Evolutionary conservation across 2,329 filamentous ascomycete genomes (phyloP).

Genomic region (Monosporascus sp.): DNA sequence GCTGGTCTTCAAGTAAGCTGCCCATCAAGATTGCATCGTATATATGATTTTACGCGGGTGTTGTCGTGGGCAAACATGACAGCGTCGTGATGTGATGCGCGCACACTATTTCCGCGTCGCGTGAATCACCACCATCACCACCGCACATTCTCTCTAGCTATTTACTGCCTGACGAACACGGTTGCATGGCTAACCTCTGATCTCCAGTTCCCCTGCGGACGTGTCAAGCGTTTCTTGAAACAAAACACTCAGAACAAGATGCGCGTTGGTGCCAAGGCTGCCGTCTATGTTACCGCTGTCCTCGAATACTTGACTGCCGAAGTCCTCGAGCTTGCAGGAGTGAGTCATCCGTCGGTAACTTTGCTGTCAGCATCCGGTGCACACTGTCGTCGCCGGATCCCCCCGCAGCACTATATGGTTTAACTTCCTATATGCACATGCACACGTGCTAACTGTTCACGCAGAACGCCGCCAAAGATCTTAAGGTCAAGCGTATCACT

Average conservation of each 20-base stretch:
- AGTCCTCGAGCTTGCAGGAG: conserved; percentile 93
- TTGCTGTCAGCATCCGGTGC: conserved; percentile 1
- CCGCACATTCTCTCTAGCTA: background rate
- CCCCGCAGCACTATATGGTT: background rate
- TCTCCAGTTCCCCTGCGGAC: conserved; percentile 88
- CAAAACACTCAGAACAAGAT: conserved; percentile 99
- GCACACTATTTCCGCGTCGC: background rate
- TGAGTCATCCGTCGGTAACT: conserved; percentile 38
- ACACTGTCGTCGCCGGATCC: too few relatives aligned
- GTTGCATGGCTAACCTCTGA: conserved; percentile 8
- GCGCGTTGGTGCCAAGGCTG: conserved; percentile 97
- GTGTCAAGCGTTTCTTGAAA: conserved; percentile 99
- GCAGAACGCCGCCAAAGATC: conserved; percentile 94
- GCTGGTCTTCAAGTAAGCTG: conserved; percentile 86
- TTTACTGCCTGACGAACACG: background rate
- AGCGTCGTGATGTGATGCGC: background rate
- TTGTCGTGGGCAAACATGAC: background rate
- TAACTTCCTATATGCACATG: background rate
- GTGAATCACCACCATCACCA: background rate
- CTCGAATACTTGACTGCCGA: conserved; percentile 97
- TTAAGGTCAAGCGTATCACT: conserved; percentile 99
- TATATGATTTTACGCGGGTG: too few relatives aligned
- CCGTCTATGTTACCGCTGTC: conserved; percentile 96
- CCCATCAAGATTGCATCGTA: conserved; percentile 1
- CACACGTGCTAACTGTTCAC: conserved; percentile 8